phyloP scores from a whole-genome alignment of 2,329 filamentous ascomycete species.

The Alternaria sp. region DNA sequence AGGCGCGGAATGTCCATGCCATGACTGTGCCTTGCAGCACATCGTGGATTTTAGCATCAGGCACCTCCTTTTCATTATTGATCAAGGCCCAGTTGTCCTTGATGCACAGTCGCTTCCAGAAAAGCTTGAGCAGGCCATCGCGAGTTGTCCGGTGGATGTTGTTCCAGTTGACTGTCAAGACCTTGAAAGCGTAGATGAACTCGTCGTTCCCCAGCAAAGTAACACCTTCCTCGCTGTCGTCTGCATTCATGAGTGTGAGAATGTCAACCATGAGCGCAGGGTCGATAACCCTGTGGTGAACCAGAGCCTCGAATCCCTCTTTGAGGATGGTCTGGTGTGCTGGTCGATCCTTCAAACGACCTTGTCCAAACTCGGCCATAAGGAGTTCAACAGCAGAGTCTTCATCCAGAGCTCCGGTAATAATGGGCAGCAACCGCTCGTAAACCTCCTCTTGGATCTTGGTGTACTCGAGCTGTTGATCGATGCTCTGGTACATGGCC shows the following conservation, averaged over 20 bases:
- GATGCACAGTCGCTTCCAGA: conserved; percentile 88
- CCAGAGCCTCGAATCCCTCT: conserved; percentile 70
- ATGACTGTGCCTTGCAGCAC: conserved; percentile 68
- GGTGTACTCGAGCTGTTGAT: conserved; percentile 71
- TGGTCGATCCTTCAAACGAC: conserved; percentile 63
- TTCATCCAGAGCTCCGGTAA: conserved; percentile 77
- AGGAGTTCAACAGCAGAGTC: conserved; percentile 79
- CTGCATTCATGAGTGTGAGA: conserved; percentile 77
- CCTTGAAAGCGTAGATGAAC: conserved; percentile 76
- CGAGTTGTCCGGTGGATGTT: conserved; percentile 52
- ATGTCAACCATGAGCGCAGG: conserved; percentile 70
- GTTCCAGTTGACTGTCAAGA: conserved; percentile 61
- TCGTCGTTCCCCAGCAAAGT: conserved; percentile 61
- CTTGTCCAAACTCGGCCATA: conserved; percentile 68
- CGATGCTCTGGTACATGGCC: conserved; percentile 47
- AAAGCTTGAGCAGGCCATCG: conserved; percentile 64
- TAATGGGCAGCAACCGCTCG: conserved; percentile 70
- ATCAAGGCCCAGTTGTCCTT: conserved; percentile 83
- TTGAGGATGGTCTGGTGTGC: conserved; percentile 75
- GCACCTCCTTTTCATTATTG: conserved; percentile 77
- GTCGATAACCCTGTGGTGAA: conserved; percentile 73
- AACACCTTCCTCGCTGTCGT: conserved; percentile 46
- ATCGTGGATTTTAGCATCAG: conserved; percentile 70
- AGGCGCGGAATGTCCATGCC: conserved; percentile 69
- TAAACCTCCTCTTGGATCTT: conserved; percentile 82